phyloP scores from a whole-genome alignment of 305 asterid species.

The Fraxinus platypoda region DNA sequence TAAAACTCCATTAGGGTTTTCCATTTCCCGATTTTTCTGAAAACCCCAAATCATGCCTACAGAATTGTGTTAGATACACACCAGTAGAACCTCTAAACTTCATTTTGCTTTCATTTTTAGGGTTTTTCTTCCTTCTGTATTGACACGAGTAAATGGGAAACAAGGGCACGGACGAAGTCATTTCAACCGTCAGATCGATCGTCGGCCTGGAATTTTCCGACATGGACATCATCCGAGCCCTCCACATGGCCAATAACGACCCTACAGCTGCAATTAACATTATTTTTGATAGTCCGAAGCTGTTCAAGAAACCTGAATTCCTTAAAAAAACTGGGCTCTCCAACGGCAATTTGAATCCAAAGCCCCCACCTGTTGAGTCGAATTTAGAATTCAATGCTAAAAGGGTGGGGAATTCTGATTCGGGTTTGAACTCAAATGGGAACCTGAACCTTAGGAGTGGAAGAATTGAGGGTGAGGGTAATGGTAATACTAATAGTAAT shows the following conservation, averaged over 20 bases:
- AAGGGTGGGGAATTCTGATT: slow-evolving; percentile 19
- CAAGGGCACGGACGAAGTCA: slow-evolving; percentile 59
- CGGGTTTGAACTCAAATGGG: slow-evolving; percentile 26
- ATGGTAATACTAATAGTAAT: slow-evolving; percentile 16
- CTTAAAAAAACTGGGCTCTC: slow-evolving; percentile 35
- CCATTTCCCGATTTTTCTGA: background rate
- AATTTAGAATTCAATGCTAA: slow-evolving; percentile 17
- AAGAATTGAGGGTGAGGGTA: slow-evolving; percentile 30
- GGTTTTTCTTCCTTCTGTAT: background rate
- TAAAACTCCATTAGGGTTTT: background rate
- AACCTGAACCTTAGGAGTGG: slow-evolving; percentile 19
- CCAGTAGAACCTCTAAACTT: background rate
- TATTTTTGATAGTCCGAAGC: slow-evolving; percentile 67
- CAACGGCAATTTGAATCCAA: slow-evolving; percentile 19
- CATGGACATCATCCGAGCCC: slow-evolving; percentile 93
- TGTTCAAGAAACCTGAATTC: slow-evolving; percentile 43
- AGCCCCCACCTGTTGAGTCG: slow-evolving; percentile 21
- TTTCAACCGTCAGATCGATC: slow-evolving; percentile 72
- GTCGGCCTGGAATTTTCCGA: slow-evolving; percentile 73
- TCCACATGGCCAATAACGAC: slow-evolving; percentile 90
- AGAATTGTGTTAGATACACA: background rate
- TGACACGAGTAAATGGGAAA: slow-evolving; percentile 45
- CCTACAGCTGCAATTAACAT: slow-evolving; percentile 93
- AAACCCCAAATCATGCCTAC: background rate
- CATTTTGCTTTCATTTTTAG: background rate